phyloP scores from a whole-genome alignment of 2,329 filamentous ascomycete species.

The Colletotrichum lindemuthianum region DNA sequence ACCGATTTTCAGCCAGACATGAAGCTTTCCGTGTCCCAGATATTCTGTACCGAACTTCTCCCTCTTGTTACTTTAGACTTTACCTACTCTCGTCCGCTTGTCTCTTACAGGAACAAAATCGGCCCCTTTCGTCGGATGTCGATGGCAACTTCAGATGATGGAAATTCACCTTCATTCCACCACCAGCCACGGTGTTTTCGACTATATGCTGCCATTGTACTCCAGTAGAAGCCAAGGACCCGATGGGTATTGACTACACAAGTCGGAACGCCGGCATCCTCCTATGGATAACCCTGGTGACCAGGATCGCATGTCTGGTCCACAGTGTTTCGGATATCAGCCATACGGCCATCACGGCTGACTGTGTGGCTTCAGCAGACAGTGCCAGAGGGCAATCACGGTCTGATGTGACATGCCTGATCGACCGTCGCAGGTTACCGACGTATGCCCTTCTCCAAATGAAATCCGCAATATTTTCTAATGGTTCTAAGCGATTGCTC shows the following conservation, averaged over 20 bases:
- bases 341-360: constrained; percentile 16
- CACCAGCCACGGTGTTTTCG: background rate
- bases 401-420: constrained; percentile 22
- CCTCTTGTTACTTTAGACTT: constrained; percentile 1
- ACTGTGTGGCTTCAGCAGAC: background rate
- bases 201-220: background rate
- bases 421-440: constrained; percentile 31
- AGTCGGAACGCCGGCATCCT: constrained; percentile 23
- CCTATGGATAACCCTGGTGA: background rate
- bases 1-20: constrained; percentile 29
- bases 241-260: background rate
- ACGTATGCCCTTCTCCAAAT: constrained; percentile 2
- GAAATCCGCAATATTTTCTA: background rate
- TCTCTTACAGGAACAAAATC: background rate
- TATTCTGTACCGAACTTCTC: too few species aligned
- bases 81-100: background rate
- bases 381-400: constrained; percentile 5
- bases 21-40: background rate
- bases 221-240: too few species aligned
- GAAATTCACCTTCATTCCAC: background rate
- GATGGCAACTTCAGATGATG: constrained; percentile 27
- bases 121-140: constrained; percentile 22
- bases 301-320: constrained; percentile 30
- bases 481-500: too few species aligned
- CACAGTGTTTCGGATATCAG: constrained; percentile 30